These are phyloP conservation scores for Fusarium humuli DNA, from an alignment of 2,329 filamentous ascomycete genomes.

Conservation along the genomic window DNA sequence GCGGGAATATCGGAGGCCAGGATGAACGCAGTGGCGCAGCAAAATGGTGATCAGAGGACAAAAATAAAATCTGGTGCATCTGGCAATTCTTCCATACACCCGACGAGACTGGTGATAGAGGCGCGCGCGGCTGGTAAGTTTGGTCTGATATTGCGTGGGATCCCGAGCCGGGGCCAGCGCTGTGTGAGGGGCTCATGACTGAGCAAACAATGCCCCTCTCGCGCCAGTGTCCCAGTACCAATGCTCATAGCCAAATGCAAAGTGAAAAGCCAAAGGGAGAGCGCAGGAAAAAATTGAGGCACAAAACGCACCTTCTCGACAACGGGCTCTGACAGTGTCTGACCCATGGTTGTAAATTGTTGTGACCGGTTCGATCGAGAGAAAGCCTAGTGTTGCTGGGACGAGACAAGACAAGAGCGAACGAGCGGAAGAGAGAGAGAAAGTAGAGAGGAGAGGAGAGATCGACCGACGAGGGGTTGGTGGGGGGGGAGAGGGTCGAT, in stretches of 20 bases:
- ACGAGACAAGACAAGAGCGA: constrained; percentile 31
- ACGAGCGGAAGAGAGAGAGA: constrained; percentile 20
- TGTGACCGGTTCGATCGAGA: constrained; percentile 43
- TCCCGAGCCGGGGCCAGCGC: constrained; percentile 23
- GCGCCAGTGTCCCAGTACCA: constrained; percentile 21
- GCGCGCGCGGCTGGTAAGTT: constrained; percentile 20
- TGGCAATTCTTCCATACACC: background rate
- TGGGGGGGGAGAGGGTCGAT: constrained; percentile 27
- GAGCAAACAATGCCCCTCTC: constrained; percentile 40
- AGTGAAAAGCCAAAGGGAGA: constrained; percentile 5
- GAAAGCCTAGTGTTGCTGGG: constrained; percentile 43
- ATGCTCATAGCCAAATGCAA: constrained; percentile 24
- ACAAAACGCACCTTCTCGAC: constrained; percentile 85
- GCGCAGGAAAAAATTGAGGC: constrained; percentile 17
- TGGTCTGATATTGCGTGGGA: constrained; percentile 15
- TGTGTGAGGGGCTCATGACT: constrained; percentile 43
- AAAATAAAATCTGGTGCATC: background rate
- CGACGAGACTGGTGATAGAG: constrained; percentile 18
- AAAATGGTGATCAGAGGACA: background rate
- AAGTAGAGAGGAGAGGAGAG: constrained; percentile 32
- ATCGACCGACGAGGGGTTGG: constrained; percentile 39
- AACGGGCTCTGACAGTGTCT: constrained; percentile 98
- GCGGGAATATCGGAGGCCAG: constrained; percentile 35
- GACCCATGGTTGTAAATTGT: constrained; percentile 77
- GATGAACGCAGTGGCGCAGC: background rate